phyloP scores from a whole-genome alignment of 495 filamentous ascomycete species.

The Patellaria atrata region DNA sequence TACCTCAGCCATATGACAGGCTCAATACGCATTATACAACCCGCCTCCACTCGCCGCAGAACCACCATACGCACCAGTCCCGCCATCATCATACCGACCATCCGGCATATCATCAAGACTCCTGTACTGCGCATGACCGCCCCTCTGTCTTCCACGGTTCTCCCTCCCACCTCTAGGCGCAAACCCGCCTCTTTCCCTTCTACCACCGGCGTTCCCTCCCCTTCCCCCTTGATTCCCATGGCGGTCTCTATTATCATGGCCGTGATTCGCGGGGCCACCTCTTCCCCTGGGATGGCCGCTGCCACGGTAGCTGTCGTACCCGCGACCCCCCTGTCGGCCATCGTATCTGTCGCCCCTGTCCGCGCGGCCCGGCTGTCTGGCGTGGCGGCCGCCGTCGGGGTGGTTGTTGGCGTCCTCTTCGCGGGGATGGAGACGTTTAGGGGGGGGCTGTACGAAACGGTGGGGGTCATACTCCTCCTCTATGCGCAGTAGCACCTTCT shows the following conservation, averaged over 20 bases:
- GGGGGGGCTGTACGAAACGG: too few species aligned
- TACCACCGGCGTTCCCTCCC: conserved; percentile 10
- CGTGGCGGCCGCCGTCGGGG: not conserved
- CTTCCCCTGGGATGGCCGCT: not conserved
- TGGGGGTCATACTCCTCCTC: conserved; percentile 51
- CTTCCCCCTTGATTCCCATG: conserved; percentile 6
- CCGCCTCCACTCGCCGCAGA: too few species aligned
- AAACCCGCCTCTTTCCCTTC: conserved; percentile 7
- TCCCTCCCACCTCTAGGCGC: conserved; percentile 7
- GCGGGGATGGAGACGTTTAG: conserved; percentile 40
- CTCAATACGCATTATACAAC: too few species aligned
- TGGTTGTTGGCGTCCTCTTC: conserved; percentile 31
- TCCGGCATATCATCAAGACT: conserved; percentile 21
- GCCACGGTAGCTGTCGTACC: conserved; percentile 11
- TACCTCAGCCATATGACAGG: too few species aligned
- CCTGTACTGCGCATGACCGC: conserved; percentile 11
- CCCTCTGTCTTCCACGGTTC: conserved; percentile 11
- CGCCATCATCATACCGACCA: too few species aligned
- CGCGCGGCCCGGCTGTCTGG: conserved; percentile 3
- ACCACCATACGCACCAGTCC: too few species aligned
- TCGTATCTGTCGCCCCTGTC: conserved; percentile 4
- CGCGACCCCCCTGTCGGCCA: conserved; percentile 2
- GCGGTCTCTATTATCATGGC: conserved; percentile 8
- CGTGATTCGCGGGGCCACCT: conserved; percentile 1
- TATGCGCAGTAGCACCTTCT: conserved; percentile 70